Conservation (phyloP, 306 rosid genomes). For the Chamaecrista fasciculata region DNA sequence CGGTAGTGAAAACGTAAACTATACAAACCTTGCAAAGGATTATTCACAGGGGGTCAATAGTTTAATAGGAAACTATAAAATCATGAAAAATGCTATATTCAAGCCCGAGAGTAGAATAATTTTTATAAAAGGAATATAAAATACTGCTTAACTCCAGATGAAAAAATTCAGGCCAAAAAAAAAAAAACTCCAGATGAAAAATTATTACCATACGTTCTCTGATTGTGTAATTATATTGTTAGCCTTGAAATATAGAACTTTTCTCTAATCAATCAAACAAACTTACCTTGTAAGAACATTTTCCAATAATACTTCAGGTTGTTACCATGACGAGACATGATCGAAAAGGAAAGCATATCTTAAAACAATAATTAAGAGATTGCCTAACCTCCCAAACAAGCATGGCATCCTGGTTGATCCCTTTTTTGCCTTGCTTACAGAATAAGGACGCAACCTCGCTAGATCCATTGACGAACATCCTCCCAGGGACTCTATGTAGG, state of each 20-base stretch:
- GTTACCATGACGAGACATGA: background rate
- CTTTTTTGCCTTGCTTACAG: slow-evolving; percentile 67
- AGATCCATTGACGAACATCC: slow-evolving; percentile 66
- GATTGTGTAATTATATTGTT: no score
- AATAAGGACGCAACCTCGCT: slow-evolving; percentile 56
- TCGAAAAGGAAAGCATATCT: slow-evolving; percentile 10
- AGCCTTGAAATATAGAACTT: slow-evolving; percentile 1
- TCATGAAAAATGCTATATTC: background rate
- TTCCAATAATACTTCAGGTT: background rate
- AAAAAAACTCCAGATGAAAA: no score
- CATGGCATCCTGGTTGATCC: slow-evolving; percentile 85
- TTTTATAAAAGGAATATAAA: background rate
- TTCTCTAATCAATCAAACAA: background rate
- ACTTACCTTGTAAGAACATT: background rate
- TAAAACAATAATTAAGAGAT: slow-evolving; percentile 3
- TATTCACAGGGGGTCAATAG: background rate
- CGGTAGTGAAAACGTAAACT: background rate
- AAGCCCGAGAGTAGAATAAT: background rate
- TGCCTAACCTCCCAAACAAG: slow-evolving; percentile 85
- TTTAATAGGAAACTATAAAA: background rate
- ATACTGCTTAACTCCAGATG: background rate
- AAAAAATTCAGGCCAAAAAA: no score
- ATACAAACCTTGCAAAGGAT: background rate
- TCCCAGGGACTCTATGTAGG: slow-evolving; percentile 57
- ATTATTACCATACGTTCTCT: background rate